A percentile compares a stretch with the other conserved stretches of the same genome.
These are phyloP conservation scores for Fusarium robinianum DNA, from an alignment of 2,329 filamentous ascomycete genomes.

Conservation along the genomic window DNA sequence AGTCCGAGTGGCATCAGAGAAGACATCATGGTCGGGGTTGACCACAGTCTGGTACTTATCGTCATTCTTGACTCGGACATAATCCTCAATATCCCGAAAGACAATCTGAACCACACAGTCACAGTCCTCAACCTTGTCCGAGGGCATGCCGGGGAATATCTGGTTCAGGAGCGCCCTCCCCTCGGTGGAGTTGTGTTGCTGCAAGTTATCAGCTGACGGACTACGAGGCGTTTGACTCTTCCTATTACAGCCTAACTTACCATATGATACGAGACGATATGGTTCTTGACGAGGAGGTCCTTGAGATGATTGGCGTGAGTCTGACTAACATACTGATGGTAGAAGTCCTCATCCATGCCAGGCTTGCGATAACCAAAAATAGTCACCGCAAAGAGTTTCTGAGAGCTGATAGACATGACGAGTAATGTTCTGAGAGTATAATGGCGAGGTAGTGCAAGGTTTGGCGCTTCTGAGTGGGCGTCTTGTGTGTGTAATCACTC, in stretches of 20 bases:
- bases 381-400: slow-evolving; percentile 26
- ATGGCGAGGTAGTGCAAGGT: not conserved
- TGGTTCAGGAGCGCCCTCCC: slow-evolving; percentile 15
- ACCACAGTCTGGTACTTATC: slow-evolving; percentile 22
- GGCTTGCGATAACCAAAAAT: slow-evolving; percentile 33
- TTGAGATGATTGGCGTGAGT: slow-evolving; percentile 27
- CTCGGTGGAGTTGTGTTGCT: slow-evolving; percentile 31
- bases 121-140: slow-evolving; percentile 13
- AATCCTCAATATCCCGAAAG: slow-evolving; percentile 22
- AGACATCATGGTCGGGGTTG: slow-evolving; percentile 26
- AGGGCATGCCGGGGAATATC: slow-evolving; percentile 23
- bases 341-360: slow-evolving; percentile 27
- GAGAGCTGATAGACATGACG: slow-evolving; percentile 7
- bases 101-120: slow-evolving; percentile 27
- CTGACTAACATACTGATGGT: slow-evolving; percentile 31
- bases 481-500: too few species aligned
- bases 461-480: not conserved
- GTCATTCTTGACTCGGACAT: slow-evolving; percentile 20
- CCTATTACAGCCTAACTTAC: not conserved
- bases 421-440: not conserved
- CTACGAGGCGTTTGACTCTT: too few species aligned
- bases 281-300: slow-evolving; percentile 29
- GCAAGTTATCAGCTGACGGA: not conserved
- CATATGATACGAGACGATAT: slow-evolving; percentile 33
- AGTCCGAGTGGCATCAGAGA: slow-evolving; percentile 19